Evolutionary conservation across 2,329 filamentous ascomycete genomes (phyloP), one percentile per base, ranked within the genome.

Genomic region (Penicillium janthinellum): DNA sequence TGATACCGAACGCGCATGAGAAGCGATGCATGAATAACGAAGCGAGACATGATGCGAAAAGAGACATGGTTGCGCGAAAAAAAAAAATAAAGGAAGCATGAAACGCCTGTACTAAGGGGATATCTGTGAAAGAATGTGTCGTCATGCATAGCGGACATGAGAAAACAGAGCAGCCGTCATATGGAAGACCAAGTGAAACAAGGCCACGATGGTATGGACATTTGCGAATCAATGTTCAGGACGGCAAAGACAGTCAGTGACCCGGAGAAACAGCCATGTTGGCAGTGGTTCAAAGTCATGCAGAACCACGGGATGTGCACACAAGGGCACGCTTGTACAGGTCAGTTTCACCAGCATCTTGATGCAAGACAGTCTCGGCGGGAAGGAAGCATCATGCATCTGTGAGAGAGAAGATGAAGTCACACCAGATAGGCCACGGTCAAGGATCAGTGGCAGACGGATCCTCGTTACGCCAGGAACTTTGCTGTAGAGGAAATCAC

Each of bases 11-110:
- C 28, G 12, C n/a, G n/a, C 47, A 49, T 31, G 57, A 61, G 59
- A 54, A 39, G 17, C 34, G 37, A 64, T 57, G 47, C 44, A 57
- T 45, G 28, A 41, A 37, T 28, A 22, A 15, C 12, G 51, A 48
- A 25, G 12, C 44, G 35, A 57, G 37, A 49, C 42, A 35, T 56
- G 60, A 70, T 56, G 53, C 64, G 67, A 63, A 59, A 51, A 56
- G 56, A 54, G 60, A 64, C 63, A 56, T 66, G 50, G 60, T 57
- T 61, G 58, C 17, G 10, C 10, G 31, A 31, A 2, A 25, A 28
- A 47, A 54, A 64, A 60, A 60, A 25, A 25, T 3, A 25, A 25
- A 20, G 20, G 58, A 56, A 59, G 56, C 53, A 37, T 1, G 15
- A 37, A n/a, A 6, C 28, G 7, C 28, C 35, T 54, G 51, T 50